Percentiles rank a stretch among this genome's conserved stretches.
Evolutionary conservation across 2,329 filamentous ascomycete genomes (phyloP).

Genomic region (Cordyceps javanica): DNA sequence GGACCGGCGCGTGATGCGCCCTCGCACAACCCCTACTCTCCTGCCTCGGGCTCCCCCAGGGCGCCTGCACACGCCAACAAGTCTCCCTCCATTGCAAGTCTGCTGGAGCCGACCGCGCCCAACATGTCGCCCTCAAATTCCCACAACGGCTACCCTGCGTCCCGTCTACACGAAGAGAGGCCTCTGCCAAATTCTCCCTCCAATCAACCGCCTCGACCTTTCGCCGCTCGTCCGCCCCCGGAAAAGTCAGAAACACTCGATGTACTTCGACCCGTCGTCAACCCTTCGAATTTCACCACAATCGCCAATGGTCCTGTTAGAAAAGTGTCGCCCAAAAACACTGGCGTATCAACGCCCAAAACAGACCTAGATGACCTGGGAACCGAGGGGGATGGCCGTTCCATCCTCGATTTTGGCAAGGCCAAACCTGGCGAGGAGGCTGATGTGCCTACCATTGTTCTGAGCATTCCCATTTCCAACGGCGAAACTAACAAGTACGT

Average conservation of each 20-base stretch:
- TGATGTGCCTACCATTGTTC: constrained; percentile 68
- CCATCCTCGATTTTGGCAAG: constrained; percentile 57
- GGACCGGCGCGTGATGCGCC: constrained; percentile 61
- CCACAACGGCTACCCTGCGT: constrained; percentile 16
- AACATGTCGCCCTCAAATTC: constrained; percentile 23
- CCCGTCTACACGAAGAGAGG: constrained; percentile 29
- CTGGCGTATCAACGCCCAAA: constrained; percentile 40
- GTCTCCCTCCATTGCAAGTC: constrained; percentile 84
- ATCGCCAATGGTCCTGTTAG: constrained; percentile 37
- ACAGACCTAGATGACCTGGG: constrained; percentile 43
- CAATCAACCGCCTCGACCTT: constrained; percentile 29
- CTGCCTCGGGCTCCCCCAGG: constrained; percentile 46
- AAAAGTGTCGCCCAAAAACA: constrained; percentile 42
- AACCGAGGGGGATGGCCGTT: constrained; percentile 40
- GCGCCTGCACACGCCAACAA: constrained; percentile 29
- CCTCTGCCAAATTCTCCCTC: constrained; percentile 39
- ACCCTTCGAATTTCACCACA: constrained; percentile 35
- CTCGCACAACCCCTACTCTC: constrained; percentile 40
- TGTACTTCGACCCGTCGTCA: constrained; percentile 27
- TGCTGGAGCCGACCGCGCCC: constrained; percentile 58
- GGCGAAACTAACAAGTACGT: constrained; percentile 85
- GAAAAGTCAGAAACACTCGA: constrained; percentile 33
- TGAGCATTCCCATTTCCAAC: constrained; percentile 68
- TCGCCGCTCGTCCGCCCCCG: constrained; percentile 21
- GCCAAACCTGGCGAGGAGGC: constrained; percentile 53